These are phyloP conservation scores for Pseudogymnoascus sp. DNA, from an alignment of 2,329 filamentous ascomycete species.

Conservation along the genomic window DNA sequence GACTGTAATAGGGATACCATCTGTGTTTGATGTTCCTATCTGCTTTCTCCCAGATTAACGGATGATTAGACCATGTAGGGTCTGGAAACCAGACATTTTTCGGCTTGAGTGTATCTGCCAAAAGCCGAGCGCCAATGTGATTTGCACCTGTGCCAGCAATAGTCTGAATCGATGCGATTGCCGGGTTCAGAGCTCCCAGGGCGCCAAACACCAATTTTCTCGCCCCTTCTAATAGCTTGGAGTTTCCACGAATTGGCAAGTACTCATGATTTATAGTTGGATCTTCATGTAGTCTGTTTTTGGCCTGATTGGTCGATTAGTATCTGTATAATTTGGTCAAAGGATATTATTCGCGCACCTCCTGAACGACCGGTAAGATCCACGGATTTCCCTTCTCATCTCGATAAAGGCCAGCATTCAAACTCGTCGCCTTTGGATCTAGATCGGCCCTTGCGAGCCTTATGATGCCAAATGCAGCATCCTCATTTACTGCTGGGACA, in stretches of 20 bases:
- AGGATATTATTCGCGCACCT: conserved; percentile 15
- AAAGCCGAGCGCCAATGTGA: conserved; percentile 14
- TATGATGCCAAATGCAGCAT: not conserved
- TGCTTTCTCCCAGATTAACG: conserved; percentile 29
- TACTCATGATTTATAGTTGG: conserved; percentile 30
- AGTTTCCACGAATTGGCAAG: conserved; percentile 31
- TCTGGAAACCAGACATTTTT: conserved; percentile 32
- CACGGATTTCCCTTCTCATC: conserved; percentile 34
- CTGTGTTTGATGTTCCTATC: conserved; percentile 27
- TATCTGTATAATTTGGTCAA: not conserved
- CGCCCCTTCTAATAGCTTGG: conserved; percentile 28
- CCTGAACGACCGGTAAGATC: conserved; percentile 32
- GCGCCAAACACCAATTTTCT: conserved; percentile 28
- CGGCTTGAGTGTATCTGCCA: conserved; percentile 29
- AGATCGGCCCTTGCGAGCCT: conserved; percentile 21
- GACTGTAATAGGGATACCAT: conserved; percentile 33
- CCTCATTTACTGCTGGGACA: not conserved
- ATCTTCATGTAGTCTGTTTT: not conserved
- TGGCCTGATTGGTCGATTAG: not conserved
- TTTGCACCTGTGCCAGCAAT: conserved; percentile 37
- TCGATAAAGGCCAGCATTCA: conserved; percentile 34
- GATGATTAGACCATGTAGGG: conserved; percentile 37
- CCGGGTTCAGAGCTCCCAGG: conserved; percentile 16
- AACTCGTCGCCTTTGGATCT: conserved; percentile 31
- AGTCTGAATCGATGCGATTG: conserved; percentile 33